phyloP scores from a whole-genome alignment of 2,329 filamentous ascomycete species.

The Aspergillus sp. region DNA sequence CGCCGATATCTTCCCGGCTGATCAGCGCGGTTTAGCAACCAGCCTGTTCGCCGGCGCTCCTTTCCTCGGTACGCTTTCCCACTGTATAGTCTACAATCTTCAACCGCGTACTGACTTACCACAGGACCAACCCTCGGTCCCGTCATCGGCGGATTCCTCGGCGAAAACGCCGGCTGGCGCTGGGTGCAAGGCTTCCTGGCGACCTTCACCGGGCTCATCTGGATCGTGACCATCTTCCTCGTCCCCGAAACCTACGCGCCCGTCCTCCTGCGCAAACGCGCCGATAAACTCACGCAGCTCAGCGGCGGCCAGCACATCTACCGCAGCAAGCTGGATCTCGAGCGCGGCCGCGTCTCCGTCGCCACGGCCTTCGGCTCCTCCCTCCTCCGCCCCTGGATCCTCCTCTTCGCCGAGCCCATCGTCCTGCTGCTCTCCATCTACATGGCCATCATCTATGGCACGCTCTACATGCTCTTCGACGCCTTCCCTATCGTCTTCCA shows the following conservation, averaged over 20 bases:
- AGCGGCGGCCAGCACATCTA: slow-evolving; percentile 46
- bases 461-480: slow-evolving; percentile 54
- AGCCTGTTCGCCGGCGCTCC: slow-evolving; percentile 67
- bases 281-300: slow-evolving; percentile 48
- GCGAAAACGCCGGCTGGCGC: slow-evolving; percentile 64
- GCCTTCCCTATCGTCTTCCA: slow-evolving; percentile 54
- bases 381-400: slow-evolving; percentile 48
- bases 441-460: slow-evolving; percentile 53
- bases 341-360: slow-evolving; percentile 44
- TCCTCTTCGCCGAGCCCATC: slow-evolving; percentile 53
- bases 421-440: slow-evolving; percentile 51
- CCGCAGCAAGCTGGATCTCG: slow-evolving; percentile 38
- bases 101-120: not conserved
- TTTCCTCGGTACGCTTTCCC: slow-evolving; percentile 51
- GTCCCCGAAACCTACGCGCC: slow-evolving; percentile 48
- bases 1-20: slow-evolving; percentile 59
- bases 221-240: slow-evolving; percentile 36
- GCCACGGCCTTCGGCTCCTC: slow-evolving; percentile 46
- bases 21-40: slow-evolving; percentile 57
- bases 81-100: not conserved
- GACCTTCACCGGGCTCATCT: slow-evolving; percentile 63
- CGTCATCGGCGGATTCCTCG: slow-evolving; percentile 66
- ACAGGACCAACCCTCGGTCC: slow-evolving; percentile 60
- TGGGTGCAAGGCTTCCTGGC: slow-evolving; percentile 66
- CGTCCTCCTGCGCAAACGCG: slow-evolving; percentile 52